Evolutionary conservation across 2,329 filamentous ascomycete genomes (phyloP).

Genomic region (Rhytidhysteron rufulum): DNA sequence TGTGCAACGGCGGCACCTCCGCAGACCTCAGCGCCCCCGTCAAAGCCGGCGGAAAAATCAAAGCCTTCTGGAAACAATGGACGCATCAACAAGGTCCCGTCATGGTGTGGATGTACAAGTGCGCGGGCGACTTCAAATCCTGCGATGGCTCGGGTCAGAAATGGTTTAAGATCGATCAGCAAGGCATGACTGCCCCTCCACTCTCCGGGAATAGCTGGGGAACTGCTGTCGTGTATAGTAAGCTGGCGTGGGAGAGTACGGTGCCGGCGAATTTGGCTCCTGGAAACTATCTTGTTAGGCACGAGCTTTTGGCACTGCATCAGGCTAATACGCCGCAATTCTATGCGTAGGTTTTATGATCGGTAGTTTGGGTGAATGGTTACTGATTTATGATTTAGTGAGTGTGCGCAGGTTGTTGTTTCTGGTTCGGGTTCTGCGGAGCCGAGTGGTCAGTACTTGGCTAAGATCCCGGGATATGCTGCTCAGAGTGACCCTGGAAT

Average conservation of each 20-base stretch:
- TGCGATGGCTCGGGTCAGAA: constrained; percentile 51
- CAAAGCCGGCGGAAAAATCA: constrained; percentile 48
- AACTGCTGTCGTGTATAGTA: constrained; percentile 45
- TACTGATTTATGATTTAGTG: no score
- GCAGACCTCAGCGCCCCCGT: constrained; percentile 44
- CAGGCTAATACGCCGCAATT: constrained; percentile 51
- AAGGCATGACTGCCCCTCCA: constrained; percentile 45
- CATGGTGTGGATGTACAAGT: constrained; percentile 54
- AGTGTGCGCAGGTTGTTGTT: constrained; percentile 55
- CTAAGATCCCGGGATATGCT: constrained; percentile 42
- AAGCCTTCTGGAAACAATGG: constrained; percentile 56
- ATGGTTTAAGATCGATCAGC: constrained; percentile 61
- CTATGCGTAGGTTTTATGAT: no score
- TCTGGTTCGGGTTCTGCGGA: constrained; percentile 46
- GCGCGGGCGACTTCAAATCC: constrained; percentile 43
- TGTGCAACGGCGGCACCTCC: constrained; percentile 50
- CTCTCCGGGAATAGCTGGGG: constrained; percentile 50
- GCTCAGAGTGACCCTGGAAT: constrained; percentile 47
- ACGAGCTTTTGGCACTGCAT: constrained; percentile 56
- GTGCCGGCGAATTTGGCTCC: constrained; percentile 47
- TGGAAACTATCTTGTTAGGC: constrained; percentile 53
- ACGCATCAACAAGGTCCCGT: constrained; percentile 57
- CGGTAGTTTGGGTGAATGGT: no score
- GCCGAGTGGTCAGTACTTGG: constrained; percentile 41
- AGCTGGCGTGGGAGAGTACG: constrained; percentile 51